Evolutionary conservation across 2,329 filamentous ascomycete species (phyloP), one percentile per base, ranked within the genome.

Genomic region (Cladorrhinum sp.): DNA sequence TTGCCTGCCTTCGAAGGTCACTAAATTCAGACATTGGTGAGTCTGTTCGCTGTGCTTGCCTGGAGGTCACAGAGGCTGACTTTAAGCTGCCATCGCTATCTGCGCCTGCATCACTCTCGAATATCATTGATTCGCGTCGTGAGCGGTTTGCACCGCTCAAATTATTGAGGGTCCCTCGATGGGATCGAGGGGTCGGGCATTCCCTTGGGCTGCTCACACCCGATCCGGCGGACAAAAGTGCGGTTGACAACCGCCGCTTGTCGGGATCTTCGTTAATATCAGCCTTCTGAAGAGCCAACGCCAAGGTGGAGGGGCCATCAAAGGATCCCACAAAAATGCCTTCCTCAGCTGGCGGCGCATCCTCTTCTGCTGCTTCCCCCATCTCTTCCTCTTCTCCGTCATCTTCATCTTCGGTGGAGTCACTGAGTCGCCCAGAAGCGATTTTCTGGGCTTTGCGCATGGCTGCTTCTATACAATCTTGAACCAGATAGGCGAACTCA

Each of bases 381-480:
- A 18, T 22, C 20, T 79, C 76, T 13, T 41, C 22, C 13, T 41
- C 53, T 20, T 75, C 72, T 8, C 77, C 74, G 18, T 82, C 79
- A 16, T 84, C 85, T 53, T 85, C 84, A 6, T 82, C 82, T 50
- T 85, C 85, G 24, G 83, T 79, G 1, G 91, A 93, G 70, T 96
- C 92, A 65, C 89, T 93, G 16, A 96, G 77, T 56, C 93, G 86
- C 10, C 93, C 93, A 49, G 91, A 87, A 50, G 92, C 92, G 66
- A 97, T 93, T 54, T 88, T 88, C 58, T 91, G 90, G 57, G 95
- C 93, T 75, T 98, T 97, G 65, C 85, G 85, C 75, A 98, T 84
- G 8, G 95, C 95, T 63, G 92, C 92, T 62, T 96, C 89, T 56
- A 99, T 96, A 72, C 95, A 99, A 68, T 97, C 92, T 70, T 98